Conservation (phyloP, 83 land plant genomes). For the Thuja plicata region DNA sequence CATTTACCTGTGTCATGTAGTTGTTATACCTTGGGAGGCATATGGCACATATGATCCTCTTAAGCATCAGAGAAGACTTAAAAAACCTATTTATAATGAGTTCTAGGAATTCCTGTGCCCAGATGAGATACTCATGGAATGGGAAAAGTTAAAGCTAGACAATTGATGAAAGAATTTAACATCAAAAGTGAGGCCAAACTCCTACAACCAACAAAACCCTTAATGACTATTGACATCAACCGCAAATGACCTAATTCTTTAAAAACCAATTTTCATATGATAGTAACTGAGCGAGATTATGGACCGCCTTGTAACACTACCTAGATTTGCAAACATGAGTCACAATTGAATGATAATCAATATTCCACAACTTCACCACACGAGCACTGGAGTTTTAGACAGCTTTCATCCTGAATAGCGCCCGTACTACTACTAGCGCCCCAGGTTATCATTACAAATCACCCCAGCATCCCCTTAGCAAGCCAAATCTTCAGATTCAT, state of each 20-base stretch:
- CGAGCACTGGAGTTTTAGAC: not conserved
- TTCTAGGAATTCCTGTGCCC: not conserved
- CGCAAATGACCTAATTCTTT: not conserved
- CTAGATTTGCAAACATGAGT: not conserved
- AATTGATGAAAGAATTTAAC: not conserved
- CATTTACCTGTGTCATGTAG: not conserved
- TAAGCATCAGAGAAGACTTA: not conserved
- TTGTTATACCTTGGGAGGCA: not conserved
- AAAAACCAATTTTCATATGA: not conserved
- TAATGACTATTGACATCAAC: not conserved
- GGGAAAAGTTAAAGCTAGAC: not conserved
- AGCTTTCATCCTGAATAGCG: not conserved
- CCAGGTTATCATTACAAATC: not conserved
- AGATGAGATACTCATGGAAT: not conserved
- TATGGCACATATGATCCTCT: not conserved
- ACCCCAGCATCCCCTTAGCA: not conserved
- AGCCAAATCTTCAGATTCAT: not conserved
- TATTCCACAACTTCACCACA: not conserved
- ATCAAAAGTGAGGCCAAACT: not conserved
- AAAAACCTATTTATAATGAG: not conserved
- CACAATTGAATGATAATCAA: not conserved
- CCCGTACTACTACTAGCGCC: not conserved
- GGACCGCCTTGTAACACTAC: not conserved
- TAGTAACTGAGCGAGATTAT: not conserved
- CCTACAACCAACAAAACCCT: not conserved